Base-by-base conservation (phyloP, 352 stramenopile genomes). In the Pythium insidiosum region DNA sequence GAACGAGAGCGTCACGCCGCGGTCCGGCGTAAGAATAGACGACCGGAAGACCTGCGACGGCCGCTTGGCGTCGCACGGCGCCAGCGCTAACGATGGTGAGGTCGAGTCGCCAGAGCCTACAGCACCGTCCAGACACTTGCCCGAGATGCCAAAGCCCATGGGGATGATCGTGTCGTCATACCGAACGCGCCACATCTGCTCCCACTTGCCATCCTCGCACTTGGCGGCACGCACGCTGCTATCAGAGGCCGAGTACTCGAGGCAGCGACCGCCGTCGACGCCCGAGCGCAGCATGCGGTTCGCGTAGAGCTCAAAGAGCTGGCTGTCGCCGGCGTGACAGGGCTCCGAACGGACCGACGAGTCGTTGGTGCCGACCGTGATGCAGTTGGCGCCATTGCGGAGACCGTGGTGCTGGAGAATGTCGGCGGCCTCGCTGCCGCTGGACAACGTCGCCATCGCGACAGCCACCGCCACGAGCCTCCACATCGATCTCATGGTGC, bases 251-350 rank as follows among this genome's bases (percentile, higher is more conserved):
- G n/a, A 22, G 30, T 41, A 49, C 30, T 40, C n/a, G 16, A 49
- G 43, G 19, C 43, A 42, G n/a, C 29, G 41, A 13, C 20, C 29
- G 29, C 38, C 38, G 22, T 38, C 41, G 23, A 38, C 22, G n/a
- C n/a, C n/a, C n/a, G n/a, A n/a, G n/a, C n/a, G n/a, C n/a, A n/a
- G n/a, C n/a, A n/a, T n/a, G n/a, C n/a, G n/a, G n/a, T n/a, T n/a
- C n/a, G n/a, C n/a, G n/a, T n/a, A n/a, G n/a, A n/a, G n/a, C 7
- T 48, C 41, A 30, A 48, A 48, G 29, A 48, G 29, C 21, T 48
- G 41, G 21, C 30, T 21, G 2, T 12, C 6, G 1, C 29, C 41
- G 12, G 28, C 41, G 6, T 38, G 33, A 30, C 41, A 48, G n/a
- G n/a, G n/a, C n/a, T n/a, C n/a, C n/a, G n/a, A n/a, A n/a, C n/a